Percentiles rank a stretch among this genome's conserved stretches.
Conservation (phyloP, 208 protist species). For the Acanthamoeba sp. region DNA sequence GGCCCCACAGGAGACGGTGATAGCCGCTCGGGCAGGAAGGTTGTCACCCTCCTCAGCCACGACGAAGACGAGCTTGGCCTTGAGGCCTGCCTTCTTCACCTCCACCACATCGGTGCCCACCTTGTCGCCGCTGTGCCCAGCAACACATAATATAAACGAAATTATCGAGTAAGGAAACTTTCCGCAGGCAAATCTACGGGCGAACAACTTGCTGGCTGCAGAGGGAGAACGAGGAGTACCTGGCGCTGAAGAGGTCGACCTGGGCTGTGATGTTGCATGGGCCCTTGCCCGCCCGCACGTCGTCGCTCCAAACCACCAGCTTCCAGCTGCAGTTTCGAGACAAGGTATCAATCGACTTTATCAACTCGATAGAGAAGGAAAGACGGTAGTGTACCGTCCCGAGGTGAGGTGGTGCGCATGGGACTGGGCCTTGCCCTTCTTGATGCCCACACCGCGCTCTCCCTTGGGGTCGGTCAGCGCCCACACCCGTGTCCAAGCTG, state of each 20-base stretch:
- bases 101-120: neutral
- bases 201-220: too few relatives aligned
- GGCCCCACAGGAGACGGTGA: neutral
- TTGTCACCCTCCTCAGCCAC: conserved; percentile 9
- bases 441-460: neutral
- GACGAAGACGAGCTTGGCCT: conserved; percentile 13
- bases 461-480: neutral
- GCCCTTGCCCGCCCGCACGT: conserved; percentile 33
- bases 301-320: conserved; percentile 33
- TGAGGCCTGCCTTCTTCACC: conserved; percentile 23
- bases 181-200: too few relatives aligned
- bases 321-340: neutral
- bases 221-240: neutral
- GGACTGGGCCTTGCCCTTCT: conserved; percentile 40
- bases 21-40: neutral
- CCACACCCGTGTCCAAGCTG: conserved; percentile 12
- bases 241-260: neutral
- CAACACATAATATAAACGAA: neutral
- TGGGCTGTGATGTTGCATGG: neutral
- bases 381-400: neutral
- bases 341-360: neutral
- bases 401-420: conserved; percentile 12
- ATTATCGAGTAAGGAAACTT: too few relatives aligned
- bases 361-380: neutral
- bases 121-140: neutral